phyloP scores from a whole-genome alignment of 139 green algal species.

The Ulvella scutata region DNA sequence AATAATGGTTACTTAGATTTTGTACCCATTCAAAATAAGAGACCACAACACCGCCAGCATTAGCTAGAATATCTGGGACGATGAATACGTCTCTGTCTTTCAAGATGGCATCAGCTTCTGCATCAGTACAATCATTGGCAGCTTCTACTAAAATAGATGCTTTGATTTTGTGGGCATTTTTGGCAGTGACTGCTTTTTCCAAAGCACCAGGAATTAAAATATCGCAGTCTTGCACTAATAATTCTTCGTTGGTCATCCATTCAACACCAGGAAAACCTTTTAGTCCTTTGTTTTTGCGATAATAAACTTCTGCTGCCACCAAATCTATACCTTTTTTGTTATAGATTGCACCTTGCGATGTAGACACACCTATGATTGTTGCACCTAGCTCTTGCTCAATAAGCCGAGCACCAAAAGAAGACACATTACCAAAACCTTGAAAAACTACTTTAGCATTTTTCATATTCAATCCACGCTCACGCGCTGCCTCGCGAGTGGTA shows the following conservation, averaged over 20 bases:
- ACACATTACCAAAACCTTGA: too few species aligned
- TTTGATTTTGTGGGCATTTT: neutral
- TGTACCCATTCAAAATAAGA: neutral
- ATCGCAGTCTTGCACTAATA: neutral
- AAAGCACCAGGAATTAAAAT: neutral
- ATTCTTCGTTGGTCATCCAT: neutral
- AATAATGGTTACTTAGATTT: too few species aligned
- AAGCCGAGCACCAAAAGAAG: too few species aligned
- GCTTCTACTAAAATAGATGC: neutral
- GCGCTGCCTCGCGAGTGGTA: too few species aligned
- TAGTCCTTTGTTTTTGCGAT: too few species aligned
- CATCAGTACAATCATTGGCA: neutral
- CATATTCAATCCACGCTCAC: too few species aligned
- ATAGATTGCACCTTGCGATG: too few species aligned
- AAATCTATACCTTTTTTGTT: too few species aligned
- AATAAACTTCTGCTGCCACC: too few species aligned
- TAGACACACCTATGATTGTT: too few species aligned
- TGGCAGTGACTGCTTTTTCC: neutral
- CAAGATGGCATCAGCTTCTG: neutral
- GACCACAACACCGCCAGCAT: neutral
- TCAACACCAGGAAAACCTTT: neutral
- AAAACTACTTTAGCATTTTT: too few species aligned
- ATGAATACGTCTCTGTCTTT: neutral
- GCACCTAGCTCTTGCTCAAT: too few species aligned
- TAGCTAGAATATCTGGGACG: neutral